Conservation (phyloP, 192 early-diverging fungal species). For the Funneliformis mosseae region DNA sequence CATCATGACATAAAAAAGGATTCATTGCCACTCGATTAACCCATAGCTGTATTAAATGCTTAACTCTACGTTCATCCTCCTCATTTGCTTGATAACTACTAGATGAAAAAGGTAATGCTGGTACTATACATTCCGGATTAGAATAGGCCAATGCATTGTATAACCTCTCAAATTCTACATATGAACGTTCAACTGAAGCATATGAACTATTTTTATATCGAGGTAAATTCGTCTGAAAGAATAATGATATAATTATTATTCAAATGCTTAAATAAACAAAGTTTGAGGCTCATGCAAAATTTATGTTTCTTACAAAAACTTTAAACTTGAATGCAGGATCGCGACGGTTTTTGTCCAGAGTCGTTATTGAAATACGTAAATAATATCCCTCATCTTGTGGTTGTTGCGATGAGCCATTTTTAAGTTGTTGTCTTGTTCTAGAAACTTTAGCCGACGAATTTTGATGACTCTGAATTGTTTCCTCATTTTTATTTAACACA, state of each 20-base stretch:
- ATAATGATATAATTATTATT: not conserved
- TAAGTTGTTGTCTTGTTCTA: not conserved
- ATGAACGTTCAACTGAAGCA: constrained; percentile 40
- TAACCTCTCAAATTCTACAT: constrained; percentile 46
- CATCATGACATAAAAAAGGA: constrained; percentile 45
- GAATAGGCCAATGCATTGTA: constrained; percentile 41
- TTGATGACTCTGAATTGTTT: not conserved
- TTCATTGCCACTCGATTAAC: constrained; percentile 42
- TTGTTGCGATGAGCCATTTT: not conserved
- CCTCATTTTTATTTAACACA: not conserved
- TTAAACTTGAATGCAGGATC: constrained; percentile 33
- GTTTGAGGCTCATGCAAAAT: not conserved
- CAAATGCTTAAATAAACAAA: not conserved
- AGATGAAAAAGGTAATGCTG: constrained; percentile 41
- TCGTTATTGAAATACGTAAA: not conserved
- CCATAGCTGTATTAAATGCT: constrained; percentile 42
- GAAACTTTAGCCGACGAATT: not conserved
- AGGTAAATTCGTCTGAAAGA: constrained; percentile 45
- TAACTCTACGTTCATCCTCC: constrained; percentile 31
- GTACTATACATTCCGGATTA: constrained; percentile 49
- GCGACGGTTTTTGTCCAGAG: constrained; percentile 27
- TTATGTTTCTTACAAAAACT: constrained; percentile 3
- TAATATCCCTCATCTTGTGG: constrained; percentile 20
- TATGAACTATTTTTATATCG: constrained; percentile 44
- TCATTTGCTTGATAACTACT: constrained; percentile 41